phyloP scores from a whole-genome alignment of 192 early-diverging fungal species.

The Kappamyces sp. region DNA sequence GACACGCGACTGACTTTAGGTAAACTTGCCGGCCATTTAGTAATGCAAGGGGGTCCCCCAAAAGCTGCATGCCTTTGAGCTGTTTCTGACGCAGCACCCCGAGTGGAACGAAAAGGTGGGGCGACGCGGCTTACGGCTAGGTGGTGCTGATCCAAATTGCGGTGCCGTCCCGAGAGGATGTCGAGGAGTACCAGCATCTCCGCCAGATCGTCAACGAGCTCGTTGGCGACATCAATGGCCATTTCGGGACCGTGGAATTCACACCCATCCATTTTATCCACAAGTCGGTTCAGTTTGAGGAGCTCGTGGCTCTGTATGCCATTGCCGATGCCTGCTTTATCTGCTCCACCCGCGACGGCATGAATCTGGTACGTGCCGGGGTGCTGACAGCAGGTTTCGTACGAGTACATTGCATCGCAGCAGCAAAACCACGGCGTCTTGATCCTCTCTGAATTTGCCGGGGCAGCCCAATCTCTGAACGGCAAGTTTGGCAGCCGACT shows the following conservation, averaged over 20 bases:
- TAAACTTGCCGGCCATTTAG: too few species aligned
- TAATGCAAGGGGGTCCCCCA: slow-evolving; percentile 99
- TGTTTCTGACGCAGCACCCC: slow-evolving; percentile 80
- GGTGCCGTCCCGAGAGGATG: slow-evolving; percentile 95
- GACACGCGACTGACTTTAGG: too few species aligned
- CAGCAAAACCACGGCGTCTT: slow-evolving; percentile 88
- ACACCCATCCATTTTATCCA: slow-evolving; percentile 99
- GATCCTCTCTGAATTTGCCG: slow-evolving; percentile 96
- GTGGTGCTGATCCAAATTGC: slow-evolving; percentile 92
- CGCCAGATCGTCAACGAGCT: slow-evolving; percentile 92
- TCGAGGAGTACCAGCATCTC: slow-evolving; percentile 96
- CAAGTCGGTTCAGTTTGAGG: slow-evolving; percentile 89
- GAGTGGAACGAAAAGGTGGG: slow-evolving; percentile 85
- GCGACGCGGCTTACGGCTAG: not conserved
- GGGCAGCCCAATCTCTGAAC: slow-evolving; percentile 96
- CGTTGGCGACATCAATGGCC: slow-evolving; percentile 96
- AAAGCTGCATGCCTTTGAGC: slow-evolving; percentile 93
- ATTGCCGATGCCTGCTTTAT: slow-evolving; percentile 94
- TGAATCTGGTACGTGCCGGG: slow-evolving; percentile 75
- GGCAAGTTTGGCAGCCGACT: slow-evolving; percentile 41
- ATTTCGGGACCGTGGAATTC: slow-evolving; percentile 92
- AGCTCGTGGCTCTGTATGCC: slow-evolving; percentile 93
- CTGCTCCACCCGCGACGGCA: slow-evolving; percentile 97
- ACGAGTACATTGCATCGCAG: slow-evolving; percentile 94
- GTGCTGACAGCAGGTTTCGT: slow-evolving; percentile 54